Evolutionary conservation across 495 filamentous ascomycete genomes (phyloP), one percentile per base, ranked within the genome.

Genomic region (Aspergillus asperescens): DNA sequence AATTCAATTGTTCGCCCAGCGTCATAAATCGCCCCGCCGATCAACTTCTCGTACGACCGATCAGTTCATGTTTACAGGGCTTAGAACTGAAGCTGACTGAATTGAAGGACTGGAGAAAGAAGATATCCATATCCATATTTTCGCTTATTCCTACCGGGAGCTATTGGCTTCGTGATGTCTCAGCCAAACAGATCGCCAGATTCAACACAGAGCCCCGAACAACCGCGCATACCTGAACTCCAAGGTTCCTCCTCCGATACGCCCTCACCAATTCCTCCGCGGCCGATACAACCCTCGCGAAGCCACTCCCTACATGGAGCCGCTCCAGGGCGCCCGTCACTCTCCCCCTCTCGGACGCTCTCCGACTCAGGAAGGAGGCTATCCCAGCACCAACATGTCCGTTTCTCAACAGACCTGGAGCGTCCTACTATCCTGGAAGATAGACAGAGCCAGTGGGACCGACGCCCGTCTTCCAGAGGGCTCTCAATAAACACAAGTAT

Each of bases 381-480:
- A 31, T 73, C 68, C 4, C 69, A 69, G 34, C 66, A 66, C 22
- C 54, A 60, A 15, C 69, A 69, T 66, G 71, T 75, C 24, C 69
- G 71, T 1, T 75, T 75, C 34, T 75, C 72, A 7, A 61, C 68
- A 18, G 72, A 75, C 35, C 39, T 73, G 53, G 66, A 71, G 24
- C 65, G 61, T 25, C 57, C 61, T 18, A 28, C 59, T 1, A 50
- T 27, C 42, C 67, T 65, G 25, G 63, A 75, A 25, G 37, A 50
- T 5, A 48, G 50, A 9, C 53, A 58, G 12, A 29, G 55, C 51
- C 13, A 35, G 12, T n/a, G 16, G 32, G 62, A 68, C 29, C 57
- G 67, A 41, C 67, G 63, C 7, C 64, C 65, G 19, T 61, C 50
- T 18, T 66, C 66, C n/a, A 64, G 66, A 27, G 69, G 65, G 15